Conservation (phyloP, 495 filamentous ascomycete genomes). For the Pseudoneurospora amorphoporcata region DNA sequence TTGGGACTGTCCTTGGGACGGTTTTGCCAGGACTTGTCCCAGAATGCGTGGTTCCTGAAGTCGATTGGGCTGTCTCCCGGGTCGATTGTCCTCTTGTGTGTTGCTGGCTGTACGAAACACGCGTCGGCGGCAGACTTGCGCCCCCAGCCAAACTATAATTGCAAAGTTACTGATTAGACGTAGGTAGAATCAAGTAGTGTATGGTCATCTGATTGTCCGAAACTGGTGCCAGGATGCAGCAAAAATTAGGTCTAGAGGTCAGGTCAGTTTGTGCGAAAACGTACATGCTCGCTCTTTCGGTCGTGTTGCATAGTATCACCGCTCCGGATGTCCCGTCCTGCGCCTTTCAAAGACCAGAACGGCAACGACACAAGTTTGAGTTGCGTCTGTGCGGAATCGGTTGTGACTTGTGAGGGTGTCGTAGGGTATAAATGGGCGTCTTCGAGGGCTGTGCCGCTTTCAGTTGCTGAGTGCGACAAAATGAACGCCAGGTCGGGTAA, state of each 20-base stretch:
- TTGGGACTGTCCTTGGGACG: background rate
- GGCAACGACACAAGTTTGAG: background rate
- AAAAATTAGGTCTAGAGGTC: background rate
- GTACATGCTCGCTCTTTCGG: slow-evolving; percentile 10
- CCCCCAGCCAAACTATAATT: slow-evolving; percentile 11
- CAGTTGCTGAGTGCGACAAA: background rate
- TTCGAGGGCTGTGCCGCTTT: background rate
- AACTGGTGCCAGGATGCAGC: background rate
- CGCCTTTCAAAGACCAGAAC: background rate
- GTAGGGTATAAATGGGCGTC: background rate
- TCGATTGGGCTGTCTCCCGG: background rate
- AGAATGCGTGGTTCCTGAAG: background rate
- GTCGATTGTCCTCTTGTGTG: slow-evolving; percentile 12
- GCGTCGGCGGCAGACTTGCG: slow-evolving; percentile 10
- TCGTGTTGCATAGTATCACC: slow-evolving; percentile 1
- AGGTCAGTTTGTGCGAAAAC: background rate
- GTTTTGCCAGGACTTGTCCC: background rate
- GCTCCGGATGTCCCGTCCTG: background rate
- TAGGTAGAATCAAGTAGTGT: background rate
- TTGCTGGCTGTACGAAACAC: slow-evolving; percentile 13
- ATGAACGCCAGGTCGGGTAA: background rate
- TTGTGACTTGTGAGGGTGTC: background rate
- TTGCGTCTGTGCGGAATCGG: background rate
- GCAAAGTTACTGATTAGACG: background rate
- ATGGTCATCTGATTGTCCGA: background rate